phyloP scores from a whole-genome alignment of 345 rosid genomes.

The Acer yangbiense region DNA sequence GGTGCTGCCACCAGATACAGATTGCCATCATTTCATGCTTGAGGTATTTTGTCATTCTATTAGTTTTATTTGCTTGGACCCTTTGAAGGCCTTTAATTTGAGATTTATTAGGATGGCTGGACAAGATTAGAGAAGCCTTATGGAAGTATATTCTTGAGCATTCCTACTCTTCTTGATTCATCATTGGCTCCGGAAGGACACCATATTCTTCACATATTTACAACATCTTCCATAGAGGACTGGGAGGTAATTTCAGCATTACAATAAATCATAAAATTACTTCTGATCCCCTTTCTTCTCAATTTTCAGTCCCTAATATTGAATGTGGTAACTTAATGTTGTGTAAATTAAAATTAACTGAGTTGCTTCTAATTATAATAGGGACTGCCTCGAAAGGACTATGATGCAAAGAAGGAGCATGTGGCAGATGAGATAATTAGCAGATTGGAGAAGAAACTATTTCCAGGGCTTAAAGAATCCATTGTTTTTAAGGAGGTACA shows the following conservation, averaged over 20 bases:
- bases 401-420: constrained; percentile 73
- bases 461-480: constrained; percentile 79
- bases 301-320: not conserved
- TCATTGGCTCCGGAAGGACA: constrained; percentile 79
- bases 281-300: not conserved
- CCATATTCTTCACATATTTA: constrained; percentile 91
- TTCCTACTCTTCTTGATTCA: constrained; percentile 90
- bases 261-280: constrained; percentile 16
- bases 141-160: constrained; percentile 96
- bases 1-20: constrained; percentile 82
- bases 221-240: constrained; percentile 82
- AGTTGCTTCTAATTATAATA: constrained; percentile 29
- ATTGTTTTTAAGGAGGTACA: constrained; percentile 81
- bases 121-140: constrained; percentile 71
- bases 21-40: constrained; percentile 93
- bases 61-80: constrained; percentile 16
- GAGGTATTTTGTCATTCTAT: constrained; percentile 53
- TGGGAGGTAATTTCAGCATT: constrained; percentile 64
- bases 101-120: constrained; percentile 64
- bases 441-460: constrained; percentile 82
- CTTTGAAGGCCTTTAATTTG: not conserved
- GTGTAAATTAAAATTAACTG: not conserved
- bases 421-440: constrained; percentile 62
- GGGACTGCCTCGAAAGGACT: constrained; percentile 77
- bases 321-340: not conserved